Evolutionary conservation across 148 eudicot genomes (phyloP), one percentile per base, ranked within the genome.

Genomic region (Vaccinium corymbosum): DNA sequence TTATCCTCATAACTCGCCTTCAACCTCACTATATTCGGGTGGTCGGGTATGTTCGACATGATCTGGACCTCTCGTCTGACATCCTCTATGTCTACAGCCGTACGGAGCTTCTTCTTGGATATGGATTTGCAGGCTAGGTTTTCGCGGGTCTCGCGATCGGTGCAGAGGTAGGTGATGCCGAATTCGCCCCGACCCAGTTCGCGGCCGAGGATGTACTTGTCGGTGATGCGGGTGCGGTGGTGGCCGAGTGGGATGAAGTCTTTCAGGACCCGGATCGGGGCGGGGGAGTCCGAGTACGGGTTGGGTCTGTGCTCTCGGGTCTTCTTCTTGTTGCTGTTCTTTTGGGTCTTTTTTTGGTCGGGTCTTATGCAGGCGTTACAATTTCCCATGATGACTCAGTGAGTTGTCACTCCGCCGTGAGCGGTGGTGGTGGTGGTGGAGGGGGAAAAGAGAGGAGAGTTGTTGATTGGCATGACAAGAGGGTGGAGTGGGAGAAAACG

Each of bases 111-210:
- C 56, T 90, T 83, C 84, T 94, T 94, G 1, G 95, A 93, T 11
- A 94, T 94, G 3, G 95, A 93, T 51, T 94, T 94, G 68, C 93
- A 91, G 0, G 98, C 98, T 0, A 93, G 86, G 27, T 87, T 84
- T 1, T 88, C 88, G 19, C 90, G 87, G 35, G 92, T 92, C 62
- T 92, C 94, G 14, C 94, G 84, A 81, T 94, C 98, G 0, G 98
- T 94, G 48, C 96, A 92, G 35, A 94, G 88, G 79, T 94, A 91
- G 1, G 98, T 94, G 7, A 94, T 84, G 1, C 98, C 98, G 52
- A 94, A 94, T 51, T 94, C 98, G 0, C 98, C 98, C 35, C 98
- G 91, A 2, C 98, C 98, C 14, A 94, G 87, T 61, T 94, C 98
- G 7, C 94, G 90, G 7, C 98, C 96, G 2, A 93, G 88, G 0